These are phyloP conservation scores for Thelonectria discophora DNA, from an alignment of 2,329 filamentous ascomycete genomes.

Conservation along the genomic window DNA sequence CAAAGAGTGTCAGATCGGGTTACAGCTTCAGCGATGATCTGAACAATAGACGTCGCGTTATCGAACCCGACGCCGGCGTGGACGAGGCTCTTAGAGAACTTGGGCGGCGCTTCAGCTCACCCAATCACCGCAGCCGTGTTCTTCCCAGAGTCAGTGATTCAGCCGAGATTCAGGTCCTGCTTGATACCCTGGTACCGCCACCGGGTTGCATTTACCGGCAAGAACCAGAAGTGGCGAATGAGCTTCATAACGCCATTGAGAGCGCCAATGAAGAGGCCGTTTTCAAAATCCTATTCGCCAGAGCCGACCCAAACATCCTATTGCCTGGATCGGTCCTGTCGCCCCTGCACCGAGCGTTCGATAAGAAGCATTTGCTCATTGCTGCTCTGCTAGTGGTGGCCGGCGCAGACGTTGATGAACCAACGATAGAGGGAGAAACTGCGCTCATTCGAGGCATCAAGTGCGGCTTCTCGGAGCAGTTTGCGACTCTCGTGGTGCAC, in stretches of 20 bases:
- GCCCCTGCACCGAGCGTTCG: slow-evolving; percentile 41
- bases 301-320: slow-evolving; percentile 40
- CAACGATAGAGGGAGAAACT: slow-evolving; percentile 40
- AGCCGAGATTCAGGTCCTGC: slow-evolving; percentile 40
- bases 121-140: slow-evolving; percentile 36
- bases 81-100: slow-evolving; percentile 40
- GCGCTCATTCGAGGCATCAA: slow-evolving; percentile 42
- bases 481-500: slow-evolving; percentile 39
- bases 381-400: slow-evolving; percentile 42
- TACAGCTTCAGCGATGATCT: slow-evolving; percentile 37
- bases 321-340: slow-evolving; percentile 41
- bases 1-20: slow-evolving; percentile 19
- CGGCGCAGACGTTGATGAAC: slow-evolving; percentile 41
- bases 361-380: slow-evolving; percentile 39
- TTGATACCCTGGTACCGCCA: slow-evolving; percentile 41
- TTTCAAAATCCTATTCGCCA: slow-evolving; percentile 37
- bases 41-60: slow-evolving; percentile 38
- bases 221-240: slow-evolving; percentile 34
- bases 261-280: slow-evolving; percentile 38
- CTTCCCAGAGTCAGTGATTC: slow-evolving; percentile 42
- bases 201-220: slow-evolving; percentile 33
- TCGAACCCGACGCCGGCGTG: slow-evolving; percentile 39
- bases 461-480: slow-evolving; percentile 42
- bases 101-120: slow-evolving; percentile 37
- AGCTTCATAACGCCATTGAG: slow-evolving; percentile 40